Base-by-base conservation (phyloP, 73 alveolate species). In the Paramecium biaurelia region DNA sequence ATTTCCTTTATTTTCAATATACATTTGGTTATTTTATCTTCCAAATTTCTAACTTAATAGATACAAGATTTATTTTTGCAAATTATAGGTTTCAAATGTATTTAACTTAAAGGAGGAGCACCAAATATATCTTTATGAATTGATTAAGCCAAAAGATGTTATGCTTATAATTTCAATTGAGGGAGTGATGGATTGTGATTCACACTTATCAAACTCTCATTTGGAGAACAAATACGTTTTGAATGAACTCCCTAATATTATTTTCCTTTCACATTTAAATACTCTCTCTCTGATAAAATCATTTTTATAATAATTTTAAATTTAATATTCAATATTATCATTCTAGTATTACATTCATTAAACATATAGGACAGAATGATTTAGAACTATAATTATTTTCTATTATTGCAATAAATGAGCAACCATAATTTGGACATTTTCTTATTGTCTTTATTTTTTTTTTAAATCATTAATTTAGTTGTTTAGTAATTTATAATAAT, bases 41-140 rank as follows among this genome's bases (percentile, higher is more conserved):
- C 84, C 26, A 63, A 32, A 32, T 26, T 63, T 63, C 84, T 63
- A 32, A 63, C 84, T 12, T 26, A n/a, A 30, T 63, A 63, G 21
- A 63, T 63, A 20, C 84, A 63, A 63, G 84, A 63, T 32, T 63
- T 63, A 7, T 63, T 63, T 63, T 63, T 63, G 45, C 84, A 63
- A 26, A 63, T 63, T 9, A 63, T 26, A 6, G 84, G 84, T 26
- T 63, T 63, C 20, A 63, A 26, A 9, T 63, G 84, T 1, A 53
- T 53, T 53, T 53, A 21, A 53, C 14, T 18, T 2, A 53, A 53
- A 53, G 68, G 68, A 15, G 30, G 68, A 18, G 14, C 84, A 3
- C 45, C 84, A 23, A 49, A 63, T 2, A 63, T 23, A 5, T 63
- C 49, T 30, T 32, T 63, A 63, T 63, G 84, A 30, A 63, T 63